Evolutionary conservation across 2,329 filamentous ascomycete species (phyloP), one percentile per base, ranked within the genome.

Genomic region (Colletotrichum siamense): DNA sequence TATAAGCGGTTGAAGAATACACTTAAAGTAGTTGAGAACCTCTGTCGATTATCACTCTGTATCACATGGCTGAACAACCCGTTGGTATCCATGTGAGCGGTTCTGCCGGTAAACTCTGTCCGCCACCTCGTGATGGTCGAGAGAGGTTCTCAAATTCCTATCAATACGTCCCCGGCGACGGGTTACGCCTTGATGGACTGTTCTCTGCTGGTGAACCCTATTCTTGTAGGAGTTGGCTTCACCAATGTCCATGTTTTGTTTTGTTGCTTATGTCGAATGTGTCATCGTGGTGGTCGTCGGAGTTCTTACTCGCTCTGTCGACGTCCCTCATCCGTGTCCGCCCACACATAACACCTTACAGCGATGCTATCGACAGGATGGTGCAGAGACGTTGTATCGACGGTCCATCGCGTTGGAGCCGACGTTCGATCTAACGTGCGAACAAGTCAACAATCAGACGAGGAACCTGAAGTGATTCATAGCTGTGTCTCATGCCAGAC

Each of bases 21-120:
- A 39, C 16, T 1, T 18, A 0, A 18, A 39, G 2, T 2, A 18
- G 2, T 18, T 22, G n/a, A 49, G n/a, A 22, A 49, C 10, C n/a
- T 13, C 44, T 49, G n/a, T 22, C 6, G 2, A 49, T 1, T 0
- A n/a, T 22, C 10, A 0, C 44, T 5, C 0, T 0, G n/a, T 22
- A 18, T 49, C 44, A 22, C 44, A 13, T 49, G n/a, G 44, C n/a
- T 8, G 44, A 8, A 22, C 10, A 49, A 49, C 44, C 18, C 44
- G 44, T 49, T 49, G n/a, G n/a, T 28, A 6, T 26, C 12, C 12
- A 57, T 4, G 9, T 49, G 26, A 26, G 24, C 13, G 26, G 26
- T 13, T 9, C 55, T 59, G 22, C 12, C 26, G 10, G 22, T 49
- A 22, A 49, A 13, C n/a, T 59, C 9, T 59, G 26, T 28, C 16